These are phyloP conservation scores for Nicotiana obtusifolia DNA, from an alignment of 257 asterid genomes.

Conservation along the genomic window DNA sequence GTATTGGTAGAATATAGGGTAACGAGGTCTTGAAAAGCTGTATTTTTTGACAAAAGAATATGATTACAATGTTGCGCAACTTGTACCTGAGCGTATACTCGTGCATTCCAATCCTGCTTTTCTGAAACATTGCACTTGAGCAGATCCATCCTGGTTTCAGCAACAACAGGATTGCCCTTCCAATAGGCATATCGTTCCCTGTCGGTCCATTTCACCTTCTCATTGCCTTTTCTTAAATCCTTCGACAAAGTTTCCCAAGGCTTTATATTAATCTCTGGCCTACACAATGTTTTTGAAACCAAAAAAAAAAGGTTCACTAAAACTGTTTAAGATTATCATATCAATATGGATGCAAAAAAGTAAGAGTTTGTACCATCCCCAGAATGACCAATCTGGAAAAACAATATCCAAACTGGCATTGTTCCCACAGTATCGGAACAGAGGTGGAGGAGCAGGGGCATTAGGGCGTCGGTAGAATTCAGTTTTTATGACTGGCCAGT, in stretches of 20 bases:
- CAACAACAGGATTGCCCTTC: constrained; percentile 72
- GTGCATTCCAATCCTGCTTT: constrained; percentile 83
- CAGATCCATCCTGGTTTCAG: constrained; percentile 58
- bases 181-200: constrained; percentile 85
- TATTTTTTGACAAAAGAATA: background rate
- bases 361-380: constrained; percentile 36
- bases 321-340: background rate
- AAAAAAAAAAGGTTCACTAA: background rate
- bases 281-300: background rate
- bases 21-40: background rate
- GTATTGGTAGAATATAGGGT: background rate
- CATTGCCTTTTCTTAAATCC: constrained; percentile 56
- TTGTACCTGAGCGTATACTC: constrained; percentile 58
- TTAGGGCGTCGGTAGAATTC: background rate
- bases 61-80: background rate
- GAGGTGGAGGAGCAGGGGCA: constrained; percentile 29
- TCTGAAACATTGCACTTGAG: constrained; percentile 68
- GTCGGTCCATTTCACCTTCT: constrained; percentile 49
- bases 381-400: constrained; percentile 49
- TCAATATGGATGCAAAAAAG: background rate
- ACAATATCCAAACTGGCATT: constrained; percentile 36
- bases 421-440: constrained; percentile 35
- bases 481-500: constrained; percentile 31
- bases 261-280: constrained; percentile 83
- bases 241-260: constrained; percentile 60